Evolutionary conservation across 345 rosid species (phyloP).

Genomic region (Ricinus communis): DNA sequence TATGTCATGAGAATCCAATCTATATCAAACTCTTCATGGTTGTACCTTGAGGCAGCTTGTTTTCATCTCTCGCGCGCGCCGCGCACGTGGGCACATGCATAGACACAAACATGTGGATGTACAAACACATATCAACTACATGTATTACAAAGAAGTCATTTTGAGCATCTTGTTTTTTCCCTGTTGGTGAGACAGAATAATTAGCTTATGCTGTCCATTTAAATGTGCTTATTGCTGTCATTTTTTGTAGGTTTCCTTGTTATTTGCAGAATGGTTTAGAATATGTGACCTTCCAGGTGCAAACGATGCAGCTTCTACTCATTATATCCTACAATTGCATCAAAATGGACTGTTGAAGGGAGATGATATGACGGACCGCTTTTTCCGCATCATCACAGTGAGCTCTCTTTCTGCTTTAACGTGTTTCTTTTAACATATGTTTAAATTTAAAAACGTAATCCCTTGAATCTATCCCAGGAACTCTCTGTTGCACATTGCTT

Average conservation of each 20-base stretch:
- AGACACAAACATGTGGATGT: too few species aligned
- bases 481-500: constrained; percentile 84
- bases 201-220: not conserved
- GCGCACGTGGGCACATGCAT: too few species aligned
- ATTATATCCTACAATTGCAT: constrained; percentile 68
- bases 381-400: constrained; percentile 78
- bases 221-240: not conserved
- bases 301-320: constrained; percentile 62
- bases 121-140: too few species aligned
- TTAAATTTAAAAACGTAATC: not conserved
- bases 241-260: constrained; percentile 56
- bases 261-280: constrained; percentile 75
- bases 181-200: not conserved
- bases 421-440: not conserved
- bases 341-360: constrained; percentile 82
- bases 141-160: too few species aligned
- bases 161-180: too few species aligned
- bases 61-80: too few species aligned
- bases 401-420: not conserved
- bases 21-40: too few species aligned
- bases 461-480: constrained; percentile 45
- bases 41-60: too few species aligned
- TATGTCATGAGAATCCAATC: too few species aligned
- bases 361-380: constrained; percentile 79
- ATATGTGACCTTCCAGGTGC: constrained; percentile 77